phyloP scores from a whole-genome alignment of 2,329 filamentous ascomycete species.

The Canariomyces notabilis region DNA sequence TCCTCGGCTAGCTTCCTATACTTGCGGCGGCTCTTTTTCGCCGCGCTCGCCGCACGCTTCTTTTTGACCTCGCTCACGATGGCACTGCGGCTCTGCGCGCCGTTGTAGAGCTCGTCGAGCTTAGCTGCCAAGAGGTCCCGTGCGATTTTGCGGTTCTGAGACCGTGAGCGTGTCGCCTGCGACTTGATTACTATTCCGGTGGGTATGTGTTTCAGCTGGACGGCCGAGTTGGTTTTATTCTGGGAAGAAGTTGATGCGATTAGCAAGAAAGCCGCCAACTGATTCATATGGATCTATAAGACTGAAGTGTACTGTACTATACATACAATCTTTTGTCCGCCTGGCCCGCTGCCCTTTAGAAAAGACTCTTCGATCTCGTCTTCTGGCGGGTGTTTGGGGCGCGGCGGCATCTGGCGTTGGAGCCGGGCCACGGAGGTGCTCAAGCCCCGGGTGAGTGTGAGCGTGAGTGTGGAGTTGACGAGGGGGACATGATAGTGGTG shows the following conservation, averaged over 20 bases:
- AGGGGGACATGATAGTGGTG: background rate
- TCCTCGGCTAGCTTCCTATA: conserved; percentile 59
- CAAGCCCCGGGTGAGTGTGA: conserved; percentile 20
- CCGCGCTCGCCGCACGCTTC: conserved; percentile 68
- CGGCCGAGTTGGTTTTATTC: conserved; percentile 96
- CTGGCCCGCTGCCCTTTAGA: conserved; percentile 85
- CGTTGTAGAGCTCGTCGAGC: conserved; percentile 67
- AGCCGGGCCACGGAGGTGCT: conserved; percentile 28
- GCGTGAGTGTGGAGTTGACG: background rate
- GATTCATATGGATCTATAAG: no score
- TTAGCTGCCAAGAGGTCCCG: conserved; percentile 69
- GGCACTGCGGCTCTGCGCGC: conserved; percentile 60
- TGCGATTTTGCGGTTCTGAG: conserved; percentile 83
- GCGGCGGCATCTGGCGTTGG: conserved; percentile 65
- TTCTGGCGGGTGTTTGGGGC: conserved; percentile 67
- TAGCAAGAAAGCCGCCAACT: no score
- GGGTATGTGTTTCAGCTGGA: conserved; percentile 84
- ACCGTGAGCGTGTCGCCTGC: conserved; percentile 81
- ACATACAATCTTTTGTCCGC: conserved; percentile 86
- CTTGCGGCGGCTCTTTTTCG: conserved; percentile 80
- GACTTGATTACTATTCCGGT: conserved; percentile 92
- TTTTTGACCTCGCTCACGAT: conserved; percentile 59
- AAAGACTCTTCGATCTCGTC: conserved; percentile 78
- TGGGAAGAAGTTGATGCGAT: conserved; percentile 32
- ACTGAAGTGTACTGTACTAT: background rate